phyloP scores from a whole-genome alignment of 2,329 filamentous ascomycete species.

The Pseudogymnoascus sp. region DNA sequence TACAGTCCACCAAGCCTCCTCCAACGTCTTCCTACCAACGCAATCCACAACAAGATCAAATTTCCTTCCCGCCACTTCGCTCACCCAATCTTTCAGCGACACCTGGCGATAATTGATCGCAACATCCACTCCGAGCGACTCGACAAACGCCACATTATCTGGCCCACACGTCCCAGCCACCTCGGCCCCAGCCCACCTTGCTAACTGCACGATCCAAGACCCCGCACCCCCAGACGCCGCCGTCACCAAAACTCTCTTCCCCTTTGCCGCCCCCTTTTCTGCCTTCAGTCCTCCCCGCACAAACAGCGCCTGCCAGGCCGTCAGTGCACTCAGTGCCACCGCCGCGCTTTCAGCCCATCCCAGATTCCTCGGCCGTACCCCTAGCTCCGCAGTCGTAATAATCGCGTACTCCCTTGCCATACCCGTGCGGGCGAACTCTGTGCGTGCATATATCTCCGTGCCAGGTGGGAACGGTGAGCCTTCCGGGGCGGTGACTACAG shows the following conservation, averaged over 20 bases:
- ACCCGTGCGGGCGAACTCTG: slow-evolving; percentile 29
- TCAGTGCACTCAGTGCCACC: slow-evolving; percentile 33
- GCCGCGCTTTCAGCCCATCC: slow-evolving; percentile 31
- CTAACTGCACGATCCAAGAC: slow-evolving; percentile 35
- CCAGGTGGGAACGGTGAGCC: slow-evolving; percentile 31
- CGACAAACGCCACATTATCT: slow-evolving; percentile 32
- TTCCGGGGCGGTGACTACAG: slow-evolving; percentile 28
- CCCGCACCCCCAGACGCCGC: slow-evolving; percentile 38
- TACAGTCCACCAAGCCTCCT: slow-evolving; percentile 35
- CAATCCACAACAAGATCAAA: slow-evolving; percentile 38
- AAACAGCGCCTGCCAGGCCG: slow-evolving; percentile 37
- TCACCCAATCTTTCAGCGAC: slow-evolving; percentile 28
- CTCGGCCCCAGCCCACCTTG: slow-evolving; percentile 29
- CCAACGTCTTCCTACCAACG: slow-evolving; percentile 32
- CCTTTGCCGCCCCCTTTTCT: slow-evolving; percentile 16
- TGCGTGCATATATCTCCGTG: slow-evolving; percentile 32
- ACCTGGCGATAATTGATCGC: slow-evolving; percentile 33
- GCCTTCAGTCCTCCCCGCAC: slow-evolving; percentile 26
- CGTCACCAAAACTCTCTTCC: slow-evolving; percentile 35
- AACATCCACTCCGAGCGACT: slow-evolving; percentile 31
- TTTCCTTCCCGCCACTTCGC: slow-evolving; percentile 20
- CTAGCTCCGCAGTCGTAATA: slow-evolving; percentile 29
- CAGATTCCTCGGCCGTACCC: slow-evolving; percentile 28
- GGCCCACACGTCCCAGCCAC: slow-evolving; percentile 34
- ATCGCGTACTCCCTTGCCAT: slow-evolving; percentile 32